A percentile compares a stretch with the other conserved stretches of the same genome.
Conservation (phyloP, 192 early-diverging fungal genomes). For the Umbelopsis sp. region DNA sequence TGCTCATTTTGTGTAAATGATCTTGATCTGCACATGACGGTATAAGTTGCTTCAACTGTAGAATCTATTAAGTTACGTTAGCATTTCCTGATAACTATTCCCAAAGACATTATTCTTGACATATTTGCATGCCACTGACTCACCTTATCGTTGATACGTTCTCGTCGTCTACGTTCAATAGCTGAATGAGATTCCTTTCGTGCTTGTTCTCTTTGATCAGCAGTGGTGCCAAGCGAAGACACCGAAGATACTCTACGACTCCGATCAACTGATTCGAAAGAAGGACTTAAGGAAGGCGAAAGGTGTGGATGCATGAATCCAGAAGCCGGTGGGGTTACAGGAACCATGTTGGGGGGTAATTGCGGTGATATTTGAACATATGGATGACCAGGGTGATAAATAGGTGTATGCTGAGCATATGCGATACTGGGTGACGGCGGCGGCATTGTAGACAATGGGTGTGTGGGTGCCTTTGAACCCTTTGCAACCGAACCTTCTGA, state of each 20-base stretch:
- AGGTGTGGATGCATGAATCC: neutral
- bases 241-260: neutral
- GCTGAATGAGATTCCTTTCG: constrained; percentile 83
- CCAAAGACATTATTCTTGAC: neutral
- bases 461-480: neutral
- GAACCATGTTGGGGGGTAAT: constrained; percentile 1
- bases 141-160: constrained; percentile 78
- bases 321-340: neutral
- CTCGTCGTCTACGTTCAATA: constrained; percentile 82
- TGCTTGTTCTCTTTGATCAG: constrained; percentile 65
- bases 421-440: neutral
- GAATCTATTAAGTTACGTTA: constrained; percentile 38
- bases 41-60: constrained; percentile 72
- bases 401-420: constrained; percentile 6
- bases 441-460: constrained; percentile 5
- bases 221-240: constrained; percentile 20
- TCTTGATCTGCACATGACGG: constrained; percentile 67
- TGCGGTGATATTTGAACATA: constrained; percentile 9
- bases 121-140: neutral
- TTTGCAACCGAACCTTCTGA: neutral
- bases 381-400: constrained; percentile 3
- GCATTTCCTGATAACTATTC: too few species aligned
- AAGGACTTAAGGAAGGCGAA: neutral
- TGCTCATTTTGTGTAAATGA: constrained; percentile 70
- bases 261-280: neutral